phyloP scores from a whole-genome alignment of 805 yeast species.

The Candida hungchunana region DNA sequence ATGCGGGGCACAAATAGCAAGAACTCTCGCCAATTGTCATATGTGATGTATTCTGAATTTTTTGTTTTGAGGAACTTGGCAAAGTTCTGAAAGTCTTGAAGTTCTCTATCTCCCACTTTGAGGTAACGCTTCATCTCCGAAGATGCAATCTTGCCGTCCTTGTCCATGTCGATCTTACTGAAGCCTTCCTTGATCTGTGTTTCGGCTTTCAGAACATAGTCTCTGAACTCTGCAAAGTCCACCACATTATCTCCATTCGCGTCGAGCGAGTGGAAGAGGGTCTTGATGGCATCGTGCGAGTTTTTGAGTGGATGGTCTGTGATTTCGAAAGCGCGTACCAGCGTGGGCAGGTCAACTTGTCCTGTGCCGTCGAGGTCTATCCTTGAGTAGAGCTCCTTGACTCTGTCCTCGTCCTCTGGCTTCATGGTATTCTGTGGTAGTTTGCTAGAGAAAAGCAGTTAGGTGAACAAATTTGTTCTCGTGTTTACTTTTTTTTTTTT shows the following conservation, averaged over 20 bases:
- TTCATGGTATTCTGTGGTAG: background rate
- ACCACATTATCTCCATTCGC: constrained; percentile 50
- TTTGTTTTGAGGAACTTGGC: constrained; percentile 45
- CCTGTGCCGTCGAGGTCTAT: constrained; percentile 41
- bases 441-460: no score
- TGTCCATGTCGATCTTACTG: constrained; percentile 59
- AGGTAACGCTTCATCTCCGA: constrained; percentile 68
- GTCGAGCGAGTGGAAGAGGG: constrained; percentile 57
- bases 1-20: constrained; percentile 77
- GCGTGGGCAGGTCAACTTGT: constrained; percentile 32
- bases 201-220: constrained; percentile 64
- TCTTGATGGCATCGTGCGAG: constrained; percentile 52
- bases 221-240: constrained; percentile 62
- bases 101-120: constrained; percentile 45
- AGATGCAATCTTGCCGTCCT: constrained; percentile 65
- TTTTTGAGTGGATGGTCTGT: constrained; percentile 60
- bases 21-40: constrained; percentile 82
- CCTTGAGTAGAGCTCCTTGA: constrained; percentile 32
- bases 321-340: constrained; percentile 36
- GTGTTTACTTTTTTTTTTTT: no score
- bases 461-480: no score
- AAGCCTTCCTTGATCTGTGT: constrained; percentile 67
- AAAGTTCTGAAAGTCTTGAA: constrained; percentile 52
- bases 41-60: constrained; percentile 62
- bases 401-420: constrained; percentile 7